phyloP scores from a whole-genome alignment of 164 flowering plant genomes.

The Amborella trichopoda region DNA sequence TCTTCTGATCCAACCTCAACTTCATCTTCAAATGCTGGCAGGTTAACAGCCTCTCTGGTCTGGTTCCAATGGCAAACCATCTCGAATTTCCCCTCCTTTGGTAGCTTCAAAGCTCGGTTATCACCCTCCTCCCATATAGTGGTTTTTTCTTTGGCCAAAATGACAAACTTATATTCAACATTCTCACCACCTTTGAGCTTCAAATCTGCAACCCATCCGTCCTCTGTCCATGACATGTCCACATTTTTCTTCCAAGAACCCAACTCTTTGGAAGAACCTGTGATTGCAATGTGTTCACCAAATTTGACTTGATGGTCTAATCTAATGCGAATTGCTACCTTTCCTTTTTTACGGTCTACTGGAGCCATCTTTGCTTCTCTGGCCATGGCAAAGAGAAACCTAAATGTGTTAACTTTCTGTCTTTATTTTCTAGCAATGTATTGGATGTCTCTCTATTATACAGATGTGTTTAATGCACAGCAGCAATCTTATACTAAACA shows the following conservation, averaged over 20 bases:
- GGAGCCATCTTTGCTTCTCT: too few species aligned
- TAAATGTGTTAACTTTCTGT: too few species aligned
- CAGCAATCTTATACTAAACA: too few species aligned
- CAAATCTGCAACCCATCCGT: slow-evolving; percentile 66
- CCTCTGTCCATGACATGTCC: slow-evolving; percentile 58
- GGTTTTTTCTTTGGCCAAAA: slow-evolving; percentile 28
- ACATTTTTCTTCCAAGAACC: slow-evolving; percentile 81
- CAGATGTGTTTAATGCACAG: too few species aligned
- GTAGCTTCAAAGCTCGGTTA: slow-evolving; percentile 51
- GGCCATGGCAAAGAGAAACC: too few species aligned
- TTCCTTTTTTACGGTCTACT: too few species aligned
- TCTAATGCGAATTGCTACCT: slow-evolving; percentile 3
- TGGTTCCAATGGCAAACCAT: slow-evolving; percentile 61
- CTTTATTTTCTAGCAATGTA: too few species aligned
- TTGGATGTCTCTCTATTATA: too few species aligned
- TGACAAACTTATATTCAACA: slow-evolving; percentile 70
- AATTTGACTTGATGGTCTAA: slow-evolving; percentile 72
- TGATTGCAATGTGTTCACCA: slow-evolving; percentile 56
- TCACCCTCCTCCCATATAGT: slow-evolving; percentile 66
- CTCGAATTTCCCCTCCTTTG: slow-evolving; percentile 36
- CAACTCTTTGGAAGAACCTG: slow-evolving; percentile 65
- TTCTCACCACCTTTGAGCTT: slow-evolving; percentile 36
- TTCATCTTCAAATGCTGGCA: slow-evolving; percentile 18
- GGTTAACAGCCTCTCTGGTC: slow-evolving; percentile 39
- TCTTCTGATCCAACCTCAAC: slow-evolving; percentile 3